These are phyloP conservation scores for Tylopilus cervinicoccineus DNA, from an alignment of 768 basidiomycete species.

Conservation along the genomic window DNA sequence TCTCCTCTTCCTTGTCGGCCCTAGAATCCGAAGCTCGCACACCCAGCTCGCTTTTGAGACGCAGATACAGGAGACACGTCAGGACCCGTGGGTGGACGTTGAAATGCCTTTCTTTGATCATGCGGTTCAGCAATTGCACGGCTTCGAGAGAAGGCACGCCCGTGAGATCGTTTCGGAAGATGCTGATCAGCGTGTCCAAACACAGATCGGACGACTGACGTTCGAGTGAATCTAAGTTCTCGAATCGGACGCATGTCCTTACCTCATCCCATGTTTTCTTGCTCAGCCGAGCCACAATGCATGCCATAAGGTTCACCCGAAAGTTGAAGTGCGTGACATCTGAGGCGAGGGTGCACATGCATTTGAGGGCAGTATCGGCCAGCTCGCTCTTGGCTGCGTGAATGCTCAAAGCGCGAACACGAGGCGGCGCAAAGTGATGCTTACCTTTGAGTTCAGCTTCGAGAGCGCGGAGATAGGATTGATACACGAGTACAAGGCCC, in stretches of 20 bases:
- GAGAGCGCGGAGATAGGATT: slow-evolving; percentile 79
- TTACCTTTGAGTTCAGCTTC: slow-evolving; percentile 83
- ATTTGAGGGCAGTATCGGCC: slow-evolving; percentile 67
- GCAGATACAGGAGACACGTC: slow-evolving; percentile 77
- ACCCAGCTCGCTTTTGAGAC: slow-evolving; percentile 81
- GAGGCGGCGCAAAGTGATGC: slow-evolving; percentile 16
- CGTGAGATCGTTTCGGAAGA: slow-evolving; percentile 80
- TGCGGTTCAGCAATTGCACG: slow-evolving; percentile 88
- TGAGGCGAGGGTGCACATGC: slow-evolving; percentile 81
- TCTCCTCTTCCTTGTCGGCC: slow-evolving; percentile 51
- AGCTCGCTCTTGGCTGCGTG: slow-evolving; percentile 59
- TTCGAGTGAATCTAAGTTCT: slow-evolving; percentile 7
- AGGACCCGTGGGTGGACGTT: slow-evolving; percentile 88
- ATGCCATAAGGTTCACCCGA: slow-evolving; percentile 85
- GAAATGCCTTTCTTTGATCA: slow-evolving; percentile 92
- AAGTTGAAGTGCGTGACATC: slow-evolving; percentile 97
- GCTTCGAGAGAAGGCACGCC: slow-evolving; percentile 82
- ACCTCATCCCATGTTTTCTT: slow-evolving; percentile 89
- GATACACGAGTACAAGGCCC: slow-evolving; percentile 84
- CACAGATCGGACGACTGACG: slow-evolving; percentile 81
- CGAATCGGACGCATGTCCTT: slow-evolving; percentile 22
- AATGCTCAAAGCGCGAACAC: slow-evolving; percentile 17
- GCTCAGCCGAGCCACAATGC: slow-evolving; percentile 78
- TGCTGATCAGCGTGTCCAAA: slow-evolving; percentile 70
- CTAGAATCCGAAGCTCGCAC: slow-evolving; percentile 73